phyloP scores from a whole-genome alignment of 73 alveolate genomes.

The Paramecium primaurelia region DNA sequence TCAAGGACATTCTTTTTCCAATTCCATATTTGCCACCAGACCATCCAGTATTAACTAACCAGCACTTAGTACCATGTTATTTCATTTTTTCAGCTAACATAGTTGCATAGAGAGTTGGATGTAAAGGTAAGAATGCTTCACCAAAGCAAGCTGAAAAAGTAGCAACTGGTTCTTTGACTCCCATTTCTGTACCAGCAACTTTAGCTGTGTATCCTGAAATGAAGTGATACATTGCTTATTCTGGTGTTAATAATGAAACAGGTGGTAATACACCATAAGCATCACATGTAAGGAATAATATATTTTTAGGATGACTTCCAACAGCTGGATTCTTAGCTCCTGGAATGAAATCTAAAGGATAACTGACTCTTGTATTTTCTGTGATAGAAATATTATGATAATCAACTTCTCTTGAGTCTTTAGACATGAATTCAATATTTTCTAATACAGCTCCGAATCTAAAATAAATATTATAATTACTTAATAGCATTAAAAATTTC shows the following conservation, averaged over 20 bases:
- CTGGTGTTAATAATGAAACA: conserved; percentile 86
- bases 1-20: conserved; percentile 91
- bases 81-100: conserved; percentile 90
- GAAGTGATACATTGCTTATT: conserved; percentile 94
- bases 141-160: conserved; percentile 98
- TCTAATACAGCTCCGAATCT: conserved; percentile 88
- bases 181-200: conserved; percentile 96
- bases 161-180: conserved; percentile 92
- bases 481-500: conserved; percentile 89
- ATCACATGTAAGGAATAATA: conserved; percentile 95
- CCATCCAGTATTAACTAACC: conserved; percentile 99
- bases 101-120: conserved; percentile 91
- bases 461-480: background rate
- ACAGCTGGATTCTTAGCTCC: conserved; percentile 92
- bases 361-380: conserved; percentile 82
- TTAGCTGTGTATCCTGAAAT: conserved; percentile 97
- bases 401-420: conserved; percentile 79
- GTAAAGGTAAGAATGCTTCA: conserved; percentile 94
- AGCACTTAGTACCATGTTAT: conserved; percentile 81
- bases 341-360: conserved; percentile 94
- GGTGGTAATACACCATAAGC: conserved; percentile 98
- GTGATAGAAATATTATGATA: conserved; percentile 80
- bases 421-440: conserved; percentile 66
- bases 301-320: conserved; percentile 94
- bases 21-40: conserved; percentile 94